These are phyloP conservation scores for Fusarium globosum DNA, from an alignment of 2,329 filamentous ascomycete genomes.

Conservation along the genomic window DNA sequence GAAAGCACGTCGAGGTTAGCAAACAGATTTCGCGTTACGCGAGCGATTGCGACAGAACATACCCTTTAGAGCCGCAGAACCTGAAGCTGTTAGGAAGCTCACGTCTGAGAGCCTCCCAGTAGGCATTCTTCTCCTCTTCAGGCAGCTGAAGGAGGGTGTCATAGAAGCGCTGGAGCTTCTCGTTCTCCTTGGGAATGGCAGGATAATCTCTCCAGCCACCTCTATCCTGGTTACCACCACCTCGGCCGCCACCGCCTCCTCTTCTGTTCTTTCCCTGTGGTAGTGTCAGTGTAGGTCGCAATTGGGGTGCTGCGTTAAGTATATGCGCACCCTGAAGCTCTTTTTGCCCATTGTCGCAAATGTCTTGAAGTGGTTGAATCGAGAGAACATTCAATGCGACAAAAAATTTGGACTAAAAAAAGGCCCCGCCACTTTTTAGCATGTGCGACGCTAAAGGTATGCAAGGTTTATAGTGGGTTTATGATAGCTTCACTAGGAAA, in stretches of 20 bases:
- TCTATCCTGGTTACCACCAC: conserved; percentile 38
- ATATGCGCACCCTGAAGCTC: conserved; percentile 49
- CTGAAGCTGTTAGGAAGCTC: conserved; percentile 97
- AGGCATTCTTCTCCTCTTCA: conserved; percentile 80
- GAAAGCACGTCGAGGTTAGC: conserved; percentile 27
- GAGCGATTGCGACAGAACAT: conserved; percentile 41
- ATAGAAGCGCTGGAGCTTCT: conserved; percentile 88
- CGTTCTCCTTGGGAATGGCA: conserved; percentile 78
- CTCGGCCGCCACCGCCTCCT: conserved; percentile 52
- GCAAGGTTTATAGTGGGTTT: conserved; percentile 13
- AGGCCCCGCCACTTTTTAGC: conserved; percentile 39
- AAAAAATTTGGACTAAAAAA: conserved; percentile 42
- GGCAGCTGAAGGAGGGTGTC: conserved; percentile 79
- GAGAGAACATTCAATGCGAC: conserved; percentile 36
- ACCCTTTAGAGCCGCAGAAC: conserved; percentile 95
- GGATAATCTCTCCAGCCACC: conserved; percentile 52
- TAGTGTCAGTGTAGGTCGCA: conserved; percentile 30
- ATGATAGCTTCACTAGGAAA: not conserved
- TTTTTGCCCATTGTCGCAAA: conserved; percentile 52
- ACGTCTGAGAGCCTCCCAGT: conserved; percentile 85
- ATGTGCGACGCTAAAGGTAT: conserved; percentile 38
- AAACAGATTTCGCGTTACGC: conserved; percentile 16
- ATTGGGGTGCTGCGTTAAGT: conserved; percentile 18
- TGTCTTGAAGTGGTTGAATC: conserved; percentile 34
- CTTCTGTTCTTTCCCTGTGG: conserved; percentile 52